Evolutionary conservation across 306 rosid species (phyloP), one percentile per base, ranked within the genome.

Genomic region (Prosopis cineraria): DNA sequence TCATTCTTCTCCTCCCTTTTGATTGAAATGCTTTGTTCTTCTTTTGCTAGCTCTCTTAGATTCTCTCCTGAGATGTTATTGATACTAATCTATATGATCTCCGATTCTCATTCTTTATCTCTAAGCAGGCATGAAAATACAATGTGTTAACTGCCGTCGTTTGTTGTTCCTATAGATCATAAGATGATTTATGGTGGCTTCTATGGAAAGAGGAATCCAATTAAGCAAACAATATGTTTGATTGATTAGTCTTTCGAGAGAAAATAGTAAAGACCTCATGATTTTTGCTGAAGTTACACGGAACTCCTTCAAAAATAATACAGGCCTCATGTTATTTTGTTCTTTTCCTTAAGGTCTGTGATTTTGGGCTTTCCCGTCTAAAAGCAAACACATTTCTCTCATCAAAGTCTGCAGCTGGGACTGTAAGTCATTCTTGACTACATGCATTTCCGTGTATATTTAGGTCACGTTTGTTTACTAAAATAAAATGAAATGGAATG

Each of bases 351-450:
- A 68, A 93, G 97, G 97, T 93, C 74, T 72, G 91, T 37, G 97
- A 93, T 88, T 93, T 93, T 87, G 97, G 97, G 79, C 97, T 93
- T 76, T 93, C 97, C 63, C 93, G 94, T 45, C 77, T 88, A 31
- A 93, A 93, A 86, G 97, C 96, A 68, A 91, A 84, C 73, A 93
- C 97, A 40, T 90, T 90, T 85, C 92, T 93, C 73, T 93, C 97
- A 53, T 88, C 97, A 40, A 93, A 93, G 83, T 93, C 97, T 24
- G 96, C 97, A n/a, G 97, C 93, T 78, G 97, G 97, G 86, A 93
- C 97, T 63, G 97, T 93, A 79, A 83, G 96, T 86, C 79, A 76
- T 36, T 68, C 77, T 66, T 68, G 63, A 24, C 30, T 34, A 27
- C 66, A 62, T n/a, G 11, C 70, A 58, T 43, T 37, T 53, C 33